Percentiles rank a stretch among this genome's conserved stretches.
Conservation (phyloP, 2,329 filamentous ascomycete genomes). For the Pseudogymnoascus sp. region DNA sequence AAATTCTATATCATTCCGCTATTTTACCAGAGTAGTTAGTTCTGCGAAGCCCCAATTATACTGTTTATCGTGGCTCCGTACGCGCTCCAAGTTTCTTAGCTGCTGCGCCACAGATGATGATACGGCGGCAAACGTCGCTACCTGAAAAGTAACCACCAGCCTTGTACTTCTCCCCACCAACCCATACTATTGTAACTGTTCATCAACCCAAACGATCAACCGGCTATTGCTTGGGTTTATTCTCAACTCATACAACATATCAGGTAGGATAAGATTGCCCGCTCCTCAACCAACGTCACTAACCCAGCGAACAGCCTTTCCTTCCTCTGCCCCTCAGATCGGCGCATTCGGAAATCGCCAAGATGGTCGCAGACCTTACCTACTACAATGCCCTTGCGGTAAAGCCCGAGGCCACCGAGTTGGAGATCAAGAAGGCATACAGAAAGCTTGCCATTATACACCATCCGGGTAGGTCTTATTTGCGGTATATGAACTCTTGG, state of each 20-base stretch:
- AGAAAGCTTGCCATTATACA: conserved; percentile 89
- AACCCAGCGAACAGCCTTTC: background rate
- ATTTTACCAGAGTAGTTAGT: background rate
- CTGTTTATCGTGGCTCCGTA: background rate
- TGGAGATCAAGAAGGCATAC: conserved; percentile 97
- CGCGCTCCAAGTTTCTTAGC: background rate
- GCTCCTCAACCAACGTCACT: background rate
- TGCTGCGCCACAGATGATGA: conserved; percentile 7
- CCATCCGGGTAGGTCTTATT: conserved; percentile 41
- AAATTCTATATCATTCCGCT: background rate
- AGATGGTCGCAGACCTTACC: conserved; percentile 78
- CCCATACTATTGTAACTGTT: background rate
- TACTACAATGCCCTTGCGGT: conserved; percentile 88
- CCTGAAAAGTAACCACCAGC: conserved; percentile 2
- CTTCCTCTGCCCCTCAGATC: background rate
- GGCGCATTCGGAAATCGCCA: conserved; percentile 8
- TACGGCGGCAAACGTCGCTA: conserved; percentile 1
- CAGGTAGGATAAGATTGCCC: background rate
- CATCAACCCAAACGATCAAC: background rate
- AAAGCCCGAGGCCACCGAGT: conserved; percentile 72
- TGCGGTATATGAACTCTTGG: conserved; percentile 1
- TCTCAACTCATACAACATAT: background rate
- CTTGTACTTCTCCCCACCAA: conserved; percentile 6
- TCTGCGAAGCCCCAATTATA: background rate
- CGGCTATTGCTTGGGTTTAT: background rate